Evolutionary conservation across 495 filamentous ascomycete species (phyloP), one percentile per base, ranked within the genome.

Genomic region (Penicillium malachiteum): DNA sequence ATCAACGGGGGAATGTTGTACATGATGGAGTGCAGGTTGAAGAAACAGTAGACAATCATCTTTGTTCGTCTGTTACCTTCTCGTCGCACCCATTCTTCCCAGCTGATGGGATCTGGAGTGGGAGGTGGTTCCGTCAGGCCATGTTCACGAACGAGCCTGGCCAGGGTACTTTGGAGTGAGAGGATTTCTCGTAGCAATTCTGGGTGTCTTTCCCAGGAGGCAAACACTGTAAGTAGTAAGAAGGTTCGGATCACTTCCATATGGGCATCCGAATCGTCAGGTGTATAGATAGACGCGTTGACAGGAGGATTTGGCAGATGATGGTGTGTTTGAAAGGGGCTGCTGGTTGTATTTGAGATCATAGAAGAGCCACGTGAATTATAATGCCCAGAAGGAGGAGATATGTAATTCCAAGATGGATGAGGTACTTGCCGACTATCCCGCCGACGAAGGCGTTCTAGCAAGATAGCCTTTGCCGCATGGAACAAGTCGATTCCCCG

Each of bases 401-500:
- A 72, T 10, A 74, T 59, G 45, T 73, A 72, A 48, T 73, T 75
- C 76, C 76, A 79, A 46, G 76, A 60, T 14, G 72, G 68, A 35
- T 71, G 70, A 35, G 69, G 70, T 13, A 75, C 72, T 55, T 78
- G 70, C 44, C 76, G 73, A 55, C 74, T 76, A 42, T 78, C 75
- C 55, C 73, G 60, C 56, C 74, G 67, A 32, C 75, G 76, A 7
- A 78, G 70, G 6, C 75, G 76, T 55, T 81, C 76, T 17, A 77
- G 58, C 17, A 78, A 58, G 14, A 81, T 72, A 13, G 76, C 71
- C 54, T 77, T 79, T 2, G 78, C 72, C 7, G 87, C 87, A 68
- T 88, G 85, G 73, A 87, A 91, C 7, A 91, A 71, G 11, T 86
- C 83, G 57, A 87, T 84, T 0, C 84, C 86, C 35, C 83, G 75